These are phyloP conservation scores for Neoascochyta sp. DNA, from an alignment of 2,329 filamentous ascomycete species.

Conservation along the genomic window DNA sequence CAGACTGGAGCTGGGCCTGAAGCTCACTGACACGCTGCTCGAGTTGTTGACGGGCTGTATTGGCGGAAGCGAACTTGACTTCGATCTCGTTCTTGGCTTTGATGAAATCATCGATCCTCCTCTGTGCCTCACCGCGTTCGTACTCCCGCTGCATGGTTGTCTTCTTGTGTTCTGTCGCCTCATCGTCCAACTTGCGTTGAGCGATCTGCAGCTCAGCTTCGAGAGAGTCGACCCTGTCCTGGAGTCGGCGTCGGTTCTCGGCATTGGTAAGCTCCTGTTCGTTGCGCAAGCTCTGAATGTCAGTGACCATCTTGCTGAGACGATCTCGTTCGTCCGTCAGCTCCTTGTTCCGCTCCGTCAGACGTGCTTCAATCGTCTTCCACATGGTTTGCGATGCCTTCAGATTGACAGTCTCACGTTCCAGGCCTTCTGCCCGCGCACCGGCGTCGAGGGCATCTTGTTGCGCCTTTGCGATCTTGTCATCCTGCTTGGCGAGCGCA, in stretches of 20 bases:
- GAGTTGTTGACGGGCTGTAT: conserved; percentile 84
- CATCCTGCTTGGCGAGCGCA: conserved; percentile 81
- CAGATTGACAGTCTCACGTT: conserved; percentile 85
- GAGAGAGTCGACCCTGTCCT: conserved; percentile 71
- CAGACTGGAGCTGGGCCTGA: conserved; percentile 79
- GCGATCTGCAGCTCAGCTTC: conserved; percentile 73
- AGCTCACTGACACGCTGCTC: conserved; percentile 86
- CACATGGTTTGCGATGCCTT: conserved; percentile 93
- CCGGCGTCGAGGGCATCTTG: conserved; percentile 88
- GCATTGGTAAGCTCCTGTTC: conserved; percentile 83
- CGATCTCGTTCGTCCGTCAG: conserved; percentile 80
- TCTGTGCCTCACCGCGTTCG: conserved; percentile 81
- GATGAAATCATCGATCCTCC: conserved; percentile 88
- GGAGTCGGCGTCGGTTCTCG: conserved; percentile 75
- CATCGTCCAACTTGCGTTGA: conserved; percentile 79
- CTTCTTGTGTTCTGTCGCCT: conserved; percentile 81
- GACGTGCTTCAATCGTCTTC: conserved; percentile 86
- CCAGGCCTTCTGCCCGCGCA: conserved; percentile 77
- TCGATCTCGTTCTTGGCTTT: conserved; percentile 73
- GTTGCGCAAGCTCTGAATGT: conserved; percentile 84
- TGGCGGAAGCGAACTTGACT: conserved; percentile 80
- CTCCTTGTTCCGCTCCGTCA: conserved; percentile 82
- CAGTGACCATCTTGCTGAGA: conserved; percentile 76
- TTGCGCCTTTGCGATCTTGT: conserved; percentile 83
- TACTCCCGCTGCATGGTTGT: conserved; percentile 80